Percentiles rank a stretch among this genome's conserved stretches.
phyloP scores from a whole-genome alignment of 352 stramenopile species.

The Phytopythium litorale region DNA sequence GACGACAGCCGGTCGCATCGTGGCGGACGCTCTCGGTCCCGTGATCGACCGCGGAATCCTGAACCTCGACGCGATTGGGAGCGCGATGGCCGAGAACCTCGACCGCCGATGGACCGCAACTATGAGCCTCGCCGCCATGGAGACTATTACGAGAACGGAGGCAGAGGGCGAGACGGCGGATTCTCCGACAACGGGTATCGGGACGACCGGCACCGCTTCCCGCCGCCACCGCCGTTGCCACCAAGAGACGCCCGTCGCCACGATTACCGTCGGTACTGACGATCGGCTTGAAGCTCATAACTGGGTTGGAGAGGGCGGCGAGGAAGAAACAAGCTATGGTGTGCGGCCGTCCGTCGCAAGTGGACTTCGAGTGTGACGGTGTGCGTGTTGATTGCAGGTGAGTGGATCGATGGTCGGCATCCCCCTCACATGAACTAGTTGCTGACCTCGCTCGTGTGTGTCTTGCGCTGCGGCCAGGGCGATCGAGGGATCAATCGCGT shows the following conservation, averaged over 20 bases:
- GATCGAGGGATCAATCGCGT: neutral
- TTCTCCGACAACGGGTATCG: neutral
- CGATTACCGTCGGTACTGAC: slow-evolving; percentile 5
- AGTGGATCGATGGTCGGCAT: neutral
- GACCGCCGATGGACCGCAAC: neutral
- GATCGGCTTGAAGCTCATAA: neutral
- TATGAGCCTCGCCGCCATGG: slow-evolving; percentile 2
- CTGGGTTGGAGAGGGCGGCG: neutral
- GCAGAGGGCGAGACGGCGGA: neutral
- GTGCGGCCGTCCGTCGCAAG: neutral
- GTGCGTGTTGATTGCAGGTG: neutral
- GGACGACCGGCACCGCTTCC: neutral
- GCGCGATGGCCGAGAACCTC: neutral
- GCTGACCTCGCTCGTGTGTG: neutral
- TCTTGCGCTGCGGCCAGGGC: neutral
- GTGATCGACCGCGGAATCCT: neutral
- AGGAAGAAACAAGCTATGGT: neutral
- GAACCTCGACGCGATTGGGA: slow-evolving; percentile 4
- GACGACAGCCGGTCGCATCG: slow-evolving; percentile 2
- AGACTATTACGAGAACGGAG: neutral
- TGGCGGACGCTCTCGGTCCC: slow-evolving; percentile 6
- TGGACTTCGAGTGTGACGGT: neutral
- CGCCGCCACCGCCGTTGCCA: neutral
- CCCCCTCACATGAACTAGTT: neutral
- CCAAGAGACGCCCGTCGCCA: neutral